Evolutionary conservation across 176 grass and related monocot genomes (phyloP).

Genomic region (Oryza nivara): DNA sequence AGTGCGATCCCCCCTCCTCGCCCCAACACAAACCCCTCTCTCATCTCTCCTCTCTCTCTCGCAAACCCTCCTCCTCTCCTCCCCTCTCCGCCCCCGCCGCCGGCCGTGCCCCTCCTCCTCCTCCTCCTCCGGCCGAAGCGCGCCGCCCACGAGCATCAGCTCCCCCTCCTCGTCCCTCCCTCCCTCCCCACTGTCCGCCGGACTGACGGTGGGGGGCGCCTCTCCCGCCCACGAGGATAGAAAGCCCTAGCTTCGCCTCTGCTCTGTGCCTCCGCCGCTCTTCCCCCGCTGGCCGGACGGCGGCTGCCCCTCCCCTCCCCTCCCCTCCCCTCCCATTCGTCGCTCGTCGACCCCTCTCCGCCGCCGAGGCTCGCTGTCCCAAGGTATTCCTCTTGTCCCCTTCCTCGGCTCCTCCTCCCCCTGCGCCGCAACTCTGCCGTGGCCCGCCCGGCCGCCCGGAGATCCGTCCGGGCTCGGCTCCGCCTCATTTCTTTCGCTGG

Average conservation of each 20-base stretch:
- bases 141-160: not conserved
- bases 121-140: not conserved
- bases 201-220: too few species aligned
- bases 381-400: not conserved
- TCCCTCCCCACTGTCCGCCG: not conserved
- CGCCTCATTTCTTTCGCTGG: not conserved
- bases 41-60: not conserved
- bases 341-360: not conserved
- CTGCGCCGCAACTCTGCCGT: not conserved
- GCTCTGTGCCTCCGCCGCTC: not conserved
- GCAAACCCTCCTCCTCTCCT: not conserved
- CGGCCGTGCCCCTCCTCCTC: too few species aligned
- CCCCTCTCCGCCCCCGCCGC: not conserved
- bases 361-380: too few species aligned
- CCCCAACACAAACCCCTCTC: not conserved
- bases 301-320: not conserved
- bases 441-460: not conserved
- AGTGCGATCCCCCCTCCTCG: not conserved
- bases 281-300: not conserved
- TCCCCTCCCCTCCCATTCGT: not conserved
- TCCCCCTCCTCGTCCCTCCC: too few species aligned
- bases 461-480: not conserved
- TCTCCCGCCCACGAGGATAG: not conserved
- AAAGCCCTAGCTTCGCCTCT: not conserved
- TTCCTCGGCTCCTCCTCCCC: not conserved